Conservation (phyloP, 2,329 filamentous ascomycete species). For the Apiospora arundinis region DNA sequence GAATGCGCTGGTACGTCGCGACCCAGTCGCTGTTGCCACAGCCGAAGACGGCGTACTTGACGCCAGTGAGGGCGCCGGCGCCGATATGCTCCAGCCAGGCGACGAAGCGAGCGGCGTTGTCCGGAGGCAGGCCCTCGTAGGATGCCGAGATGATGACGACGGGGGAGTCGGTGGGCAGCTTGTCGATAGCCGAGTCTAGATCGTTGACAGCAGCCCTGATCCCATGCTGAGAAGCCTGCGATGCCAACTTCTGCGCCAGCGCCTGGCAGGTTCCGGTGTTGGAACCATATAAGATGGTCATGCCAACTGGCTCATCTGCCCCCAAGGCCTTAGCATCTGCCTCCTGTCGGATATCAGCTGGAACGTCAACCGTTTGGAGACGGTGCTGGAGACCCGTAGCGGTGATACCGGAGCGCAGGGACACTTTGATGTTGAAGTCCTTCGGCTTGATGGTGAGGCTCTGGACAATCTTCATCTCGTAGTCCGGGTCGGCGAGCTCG, state of each 20-base stretch:
- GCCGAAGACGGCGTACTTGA: constrained; percentile 63
- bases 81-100: constrained; percentile 57
- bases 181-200: constrained; percentile 57
- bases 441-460: constrained; percentile 69
- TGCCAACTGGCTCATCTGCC: constrained; percentile 30
- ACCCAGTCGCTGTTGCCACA: constrained; percentile 59
- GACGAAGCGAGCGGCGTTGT: constrained; percentile 62
- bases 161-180: constrained; percentile 54
- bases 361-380: constrained; percentile 26
- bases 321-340: constrained; percentile 17
- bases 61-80: constrained; percentile 45
- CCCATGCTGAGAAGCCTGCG: constrained; percentile 53
- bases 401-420: constrained; percentile 52
- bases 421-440: constrained; percentile 66
- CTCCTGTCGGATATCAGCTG: constrained; percentile 30
- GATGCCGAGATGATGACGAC: constrained; percentile 60
- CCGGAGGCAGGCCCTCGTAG: constrained; percentile 64
- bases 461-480: constrained; percentile 41
- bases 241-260: constrained; percentile 56
- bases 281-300: constrained; percentile 62
- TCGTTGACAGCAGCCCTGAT: constrained; percentile 49
- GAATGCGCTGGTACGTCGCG: constrained; percentile 71
- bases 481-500: constrained; percentile 60
- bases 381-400: constrained; percentile 36
- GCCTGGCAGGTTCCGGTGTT: constrained; percentile 65